phyloP scores from a whole-genome alignment of 2,329 filamentous ascomycete genomes.

The Magnaporthiopsis incrustans region DNA sequence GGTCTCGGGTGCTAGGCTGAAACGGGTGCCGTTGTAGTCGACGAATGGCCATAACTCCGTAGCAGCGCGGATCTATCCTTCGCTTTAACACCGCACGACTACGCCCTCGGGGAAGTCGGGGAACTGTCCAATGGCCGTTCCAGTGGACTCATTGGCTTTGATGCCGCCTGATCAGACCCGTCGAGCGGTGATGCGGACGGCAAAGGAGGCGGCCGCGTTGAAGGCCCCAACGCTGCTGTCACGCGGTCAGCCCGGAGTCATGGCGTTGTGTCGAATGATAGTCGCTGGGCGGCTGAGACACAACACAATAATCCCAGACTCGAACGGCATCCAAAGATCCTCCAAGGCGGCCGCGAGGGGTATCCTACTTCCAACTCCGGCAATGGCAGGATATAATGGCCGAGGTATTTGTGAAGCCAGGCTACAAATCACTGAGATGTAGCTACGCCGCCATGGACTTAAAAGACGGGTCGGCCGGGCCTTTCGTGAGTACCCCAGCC shows the following conservation, averaged over 20 bases:
- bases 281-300: neutral
- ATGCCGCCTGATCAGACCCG: neutral
- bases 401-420: neutral
- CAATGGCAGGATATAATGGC: neutral
- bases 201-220: too few relatives aligned
- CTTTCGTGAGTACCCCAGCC: too few relatives aligned
- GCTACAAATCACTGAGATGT: neutral
- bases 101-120: too few relatives aligned
- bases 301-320: neutral
- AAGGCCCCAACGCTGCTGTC: too few relatives aligned
- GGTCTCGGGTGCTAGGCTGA: slow-evolving; percentile 29
- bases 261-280: too few relatives aligned
- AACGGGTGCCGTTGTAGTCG: slow-evolving; percentile 30
- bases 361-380: neutral
- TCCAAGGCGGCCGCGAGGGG: neutral
- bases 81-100: neutral
- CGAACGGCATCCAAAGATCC: neutral
- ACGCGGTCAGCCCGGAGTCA: too few relatives aligned
- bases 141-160: too few relatives aligned
- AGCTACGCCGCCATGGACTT: neutral
- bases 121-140: too few relatives aligned
- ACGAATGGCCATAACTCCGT: slow-evolving; percentile 23
- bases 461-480: neutral
- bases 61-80: neutral
- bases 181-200: neutral